Conservation (phyloP, 352 stramenopile species). For the Globisporangium apiculatum region DNA sequence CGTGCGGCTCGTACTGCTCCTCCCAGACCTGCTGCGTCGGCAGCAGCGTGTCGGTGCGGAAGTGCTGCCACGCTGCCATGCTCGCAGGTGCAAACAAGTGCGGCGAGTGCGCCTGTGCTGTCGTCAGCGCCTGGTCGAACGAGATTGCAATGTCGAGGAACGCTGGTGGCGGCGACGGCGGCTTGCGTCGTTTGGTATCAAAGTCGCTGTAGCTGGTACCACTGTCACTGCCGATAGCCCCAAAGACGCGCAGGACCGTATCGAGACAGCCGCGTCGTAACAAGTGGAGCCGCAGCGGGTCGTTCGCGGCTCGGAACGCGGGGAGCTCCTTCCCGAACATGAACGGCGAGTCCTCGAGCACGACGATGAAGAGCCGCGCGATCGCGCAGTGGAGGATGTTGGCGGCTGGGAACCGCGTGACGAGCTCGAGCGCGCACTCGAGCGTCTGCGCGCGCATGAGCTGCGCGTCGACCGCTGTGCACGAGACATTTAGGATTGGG, state of each 20-base stretch:
- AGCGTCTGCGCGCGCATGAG: slow-evolving; percentile 35
- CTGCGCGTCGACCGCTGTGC: slow-evolving; percentile 38
- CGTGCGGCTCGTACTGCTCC: slow-evolving; percentile 33
- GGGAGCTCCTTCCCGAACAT: slow-evolving; percentile 78
- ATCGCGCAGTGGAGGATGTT: slow-evolving; percentile 66
- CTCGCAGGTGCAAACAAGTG: slow-evolving; percentile 30
- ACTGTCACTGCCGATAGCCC: background rate
- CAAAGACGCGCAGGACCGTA: slow-evolving; percentile 32
- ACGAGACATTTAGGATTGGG: slow-evolving; percentile 69
- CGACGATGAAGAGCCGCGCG: slow-evolving; percentile 62
- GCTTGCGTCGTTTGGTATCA: slow-evolving; percentile 6
- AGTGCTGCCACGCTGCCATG: slow-evolving; percentile 40
- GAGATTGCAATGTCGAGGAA: slow-evolving; percentile 74
- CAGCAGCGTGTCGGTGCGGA: slow-evolving; percentile 37
- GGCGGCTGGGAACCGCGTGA: slow-evolving; percentile 88
- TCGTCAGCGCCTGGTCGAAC: slow-evolving; percentile 63
- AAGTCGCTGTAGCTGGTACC: no score
- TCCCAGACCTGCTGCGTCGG: slow-evolving; percentile 65
- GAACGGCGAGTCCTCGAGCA: slow-evolving; percentile 70
- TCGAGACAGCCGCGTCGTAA: slow-evolving; percentile 39
- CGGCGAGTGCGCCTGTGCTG: slow-evolving; percentile 44
- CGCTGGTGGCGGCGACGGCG: slow-evolving; percentile 25
- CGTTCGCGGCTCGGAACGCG: slow-evolving; percentile 41
- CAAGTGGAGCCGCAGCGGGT: slow-evolving; percentile 46
- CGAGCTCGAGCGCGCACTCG: slow-evolving; percentile 78